These are phyloP conservation scores for Plasmodium chabaudi DNA, from an alignment of 169 alveolate genomes.

Conservation along the genomic window DNA sequence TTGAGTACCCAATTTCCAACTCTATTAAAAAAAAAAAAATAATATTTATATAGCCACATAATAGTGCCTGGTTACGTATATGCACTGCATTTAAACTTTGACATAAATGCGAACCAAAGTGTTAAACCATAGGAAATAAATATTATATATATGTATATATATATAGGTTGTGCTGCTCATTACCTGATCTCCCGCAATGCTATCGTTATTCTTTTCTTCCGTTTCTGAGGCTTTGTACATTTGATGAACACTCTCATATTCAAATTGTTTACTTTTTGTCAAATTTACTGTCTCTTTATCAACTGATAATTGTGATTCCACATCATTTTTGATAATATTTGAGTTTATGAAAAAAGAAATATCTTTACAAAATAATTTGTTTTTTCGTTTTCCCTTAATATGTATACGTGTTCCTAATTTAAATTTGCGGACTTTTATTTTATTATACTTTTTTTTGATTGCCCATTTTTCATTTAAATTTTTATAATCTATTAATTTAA, in stretches of 20 bases:
- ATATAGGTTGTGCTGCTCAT: not conserved
- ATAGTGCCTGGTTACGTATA: too few species aligned
- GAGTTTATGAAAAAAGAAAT: not conserved
- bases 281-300: slow-evolving; percentile 18
- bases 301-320: not conserved
- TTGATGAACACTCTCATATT: slow-evolving; percentile 35
- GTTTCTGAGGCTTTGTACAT: slow-evolving; percentile 23
- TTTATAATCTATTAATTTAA: not conserved
- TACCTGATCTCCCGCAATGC: slow-evolving; percentile 13
- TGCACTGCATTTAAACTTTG: too few species aligned
- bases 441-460: not conserved
- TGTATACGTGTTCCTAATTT: not conserved
- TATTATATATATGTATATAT: too few species aligned
- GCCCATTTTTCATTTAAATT: not conserved
- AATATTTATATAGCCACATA: too few species aligned
- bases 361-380: slow-evolving; percentile 10
- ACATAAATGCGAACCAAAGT: too few species aligned
- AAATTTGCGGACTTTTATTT: not conserved
- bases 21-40: too few species aligned
- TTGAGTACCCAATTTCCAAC: too few species aligned
- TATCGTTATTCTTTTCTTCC: not conserved
- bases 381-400: not conserved
- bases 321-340: not conserved
- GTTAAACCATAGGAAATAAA: too few species aligned
- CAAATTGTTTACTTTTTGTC: slow-evolving; percentile 7